Evolutionary conservation across 2,329 filamentous ascomycete genomes (phyloP).

Genomic region (Calonectria ilicicola): DNA sequence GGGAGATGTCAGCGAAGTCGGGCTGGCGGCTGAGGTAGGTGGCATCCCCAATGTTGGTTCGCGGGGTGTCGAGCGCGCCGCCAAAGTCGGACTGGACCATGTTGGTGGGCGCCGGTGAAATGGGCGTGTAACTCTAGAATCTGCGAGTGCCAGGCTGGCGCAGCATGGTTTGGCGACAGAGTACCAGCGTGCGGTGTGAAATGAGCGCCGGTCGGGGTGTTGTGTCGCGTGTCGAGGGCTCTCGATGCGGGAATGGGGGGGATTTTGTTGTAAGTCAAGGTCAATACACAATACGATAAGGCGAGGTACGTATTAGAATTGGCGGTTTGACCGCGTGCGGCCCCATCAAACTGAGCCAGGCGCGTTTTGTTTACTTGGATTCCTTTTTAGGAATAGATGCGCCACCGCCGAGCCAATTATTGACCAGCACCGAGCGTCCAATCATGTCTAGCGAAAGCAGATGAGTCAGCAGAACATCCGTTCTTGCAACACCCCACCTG

Average conservation of each 20-base stretch:
- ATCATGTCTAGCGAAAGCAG: background rate
- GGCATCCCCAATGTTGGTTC: conserved; percentile 85
- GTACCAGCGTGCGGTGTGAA: conserved; percentile 3
- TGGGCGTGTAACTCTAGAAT: conserved; percentile 33
- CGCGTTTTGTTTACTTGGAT: conserved; percentile 58
- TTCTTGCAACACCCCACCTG: conserved; percentile 33
- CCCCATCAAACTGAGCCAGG: conserved; percentile 34
- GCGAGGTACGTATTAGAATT: conserved; percentile 26
- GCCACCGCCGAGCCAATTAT: conserved; percentile 33
- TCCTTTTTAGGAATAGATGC: conserved; percentile 50
- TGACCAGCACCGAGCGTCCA: conserved; percentile 11
- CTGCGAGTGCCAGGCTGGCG: conserved; percentile 27
- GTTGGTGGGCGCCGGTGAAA: conserved; percentile 32
- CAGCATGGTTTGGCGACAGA: conserved; percentile 35
- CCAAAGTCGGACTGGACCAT: conserved; percentile 75
- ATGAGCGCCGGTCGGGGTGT: background rate
- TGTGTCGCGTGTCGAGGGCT: conserved; percentile 16
- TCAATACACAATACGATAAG: conserved; percentile 34
- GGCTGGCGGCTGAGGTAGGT: conserved; percentile 79
- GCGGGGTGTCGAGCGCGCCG: conserved; percentile 83
- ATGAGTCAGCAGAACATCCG: conserved; percentile 23
- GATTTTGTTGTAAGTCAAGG: conserved; percentile 37
- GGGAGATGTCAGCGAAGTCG: conserved; percentile 82
- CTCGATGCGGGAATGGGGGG: conserved; percentile 9
- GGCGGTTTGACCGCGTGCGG: conserved; percentile 30